Base-by-base conservation (phyloP, 2,329 filamentous ascomycete species). In the Hysterium pulicare region DNA sequence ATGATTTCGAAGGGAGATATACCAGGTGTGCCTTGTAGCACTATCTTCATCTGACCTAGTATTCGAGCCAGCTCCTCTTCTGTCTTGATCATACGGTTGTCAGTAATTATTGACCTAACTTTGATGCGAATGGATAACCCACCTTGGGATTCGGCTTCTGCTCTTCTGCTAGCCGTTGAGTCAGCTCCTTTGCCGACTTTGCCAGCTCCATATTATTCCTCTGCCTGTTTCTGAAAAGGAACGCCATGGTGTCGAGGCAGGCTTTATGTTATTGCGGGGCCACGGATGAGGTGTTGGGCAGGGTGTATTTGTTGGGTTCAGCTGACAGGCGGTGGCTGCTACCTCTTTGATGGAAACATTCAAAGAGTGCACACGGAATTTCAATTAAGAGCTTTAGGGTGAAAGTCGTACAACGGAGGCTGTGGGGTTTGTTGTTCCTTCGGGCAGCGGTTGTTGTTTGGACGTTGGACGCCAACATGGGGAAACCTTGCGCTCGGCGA, bases 11-110 rank as follows among this genome's bases (percentile, higher is more conserved):
- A n/a, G n/a, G n/a, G n/a, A 43, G 36, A 37, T 70, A 45, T 76
- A 94, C 90, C 90, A 69, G 88, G 87, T 47, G 90, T 95, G 53
- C 91, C 93, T 74, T 97, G 91, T 11, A 98, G 81, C 46, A 93
- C 82, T 50, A 90, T 73, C 69, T 97, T 97, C 84, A 97, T 95
- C 67, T 95, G 87, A 40, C 79, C 78, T 50, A 98, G 78, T 54
- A 90, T 84, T 62, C 89, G 88, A 37, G 88, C 85, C 49, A 95
- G 77, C 61, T 96, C 90, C 62, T 97, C 91, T 58, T 82, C 80
- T 48, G 84, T 79, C 90, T 95, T 57, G 38, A 28, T n/a, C n/a
- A n/a, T n/a, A n/a, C n/a, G n/a, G n/a, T n/a, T n/a, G n/a, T n/a
- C n/a, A n/a, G n/a, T n/a, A n/a, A n/a, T n/a, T n/a, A n/a, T n/a